phyloP scores from a whole-genome alignment of 345 rosid genomes.

The Citrus inodora region DNA sequence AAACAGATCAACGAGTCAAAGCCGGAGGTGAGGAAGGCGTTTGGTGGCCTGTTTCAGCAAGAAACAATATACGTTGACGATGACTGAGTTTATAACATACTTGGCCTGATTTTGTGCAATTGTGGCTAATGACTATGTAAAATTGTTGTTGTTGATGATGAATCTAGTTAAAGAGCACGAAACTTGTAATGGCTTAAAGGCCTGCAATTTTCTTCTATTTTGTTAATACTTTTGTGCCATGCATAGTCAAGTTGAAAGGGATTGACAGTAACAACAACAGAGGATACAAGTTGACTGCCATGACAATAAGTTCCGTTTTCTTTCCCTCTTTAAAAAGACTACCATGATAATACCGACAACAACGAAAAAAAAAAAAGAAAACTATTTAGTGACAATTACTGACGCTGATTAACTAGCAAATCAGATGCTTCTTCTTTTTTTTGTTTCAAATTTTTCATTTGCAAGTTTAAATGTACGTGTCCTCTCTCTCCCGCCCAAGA shows the following conservation, averaged over 20 bases:
- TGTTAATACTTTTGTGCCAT: not conserved
- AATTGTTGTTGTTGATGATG: not conserved
- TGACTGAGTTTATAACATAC: slow-evolving; percentile 28
- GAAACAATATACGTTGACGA: slow-evolving; percentile 88
- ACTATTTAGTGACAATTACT: too few relatives aligned
- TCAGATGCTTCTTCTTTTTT: too few relatives aligned
- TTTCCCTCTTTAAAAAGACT: too few relatives aligned
- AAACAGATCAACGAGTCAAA: slow-evolving; percentile 33
- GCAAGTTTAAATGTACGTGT: too few relatives aligned
- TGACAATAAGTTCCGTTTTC: too few relatives aligned
- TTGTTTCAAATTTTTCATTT: too few relatives aligned
- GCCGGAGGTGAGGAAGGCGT: slow-evolving; percentile 69
- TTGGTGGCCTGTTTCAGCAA: slow-evolving; percentile 88
- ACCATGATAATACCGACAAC: too few relatives aligned
- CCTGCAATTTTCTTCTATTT: not conserved
- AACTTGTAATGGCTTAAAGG: not conserved
- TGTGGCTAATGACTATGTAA: not conserved
- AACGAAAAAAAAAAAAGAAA: too few relatives aligned
- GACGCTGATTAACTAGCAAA: too few relatives aligned
- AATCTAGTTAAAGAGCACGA: not conserved
- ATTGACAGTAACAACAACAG: not conserved
- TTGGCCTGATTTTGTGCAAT: slow-evolving; percentile 8
- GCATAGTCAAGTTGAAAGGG: not conserved
- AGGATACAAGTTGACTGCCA: not conserved
- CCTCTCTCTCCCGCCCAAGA: too few relatives aligned